Conservation (phyloP, 192 early-diverging fungal genomes). For the Mortierella claussenii region DNA sequence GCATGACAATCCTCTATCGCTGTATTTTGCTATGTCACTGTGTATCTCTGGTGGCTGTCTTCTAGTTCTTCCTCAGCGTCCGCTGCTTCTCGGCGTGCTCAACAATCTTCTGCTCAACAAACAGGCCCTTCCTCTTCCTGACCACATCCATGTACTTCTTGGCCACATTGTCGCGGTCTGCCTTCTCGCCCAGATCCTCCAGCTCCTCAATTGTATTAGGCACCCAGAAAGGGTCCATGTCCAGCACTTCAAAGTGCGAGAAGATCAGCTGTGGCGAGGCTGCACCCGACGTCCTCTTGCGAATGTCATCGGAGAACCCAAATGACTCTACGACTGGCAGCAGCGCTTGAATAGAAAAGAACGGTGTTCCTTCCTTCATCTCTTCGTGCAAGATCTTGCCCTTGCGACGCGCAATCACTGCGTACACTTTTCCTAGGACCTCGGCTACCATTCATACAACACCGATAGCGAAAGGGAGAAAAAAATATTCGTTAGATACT, state of each 20-base stretch:
- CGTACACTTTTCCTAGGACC: slow-evolving; percentile 96
- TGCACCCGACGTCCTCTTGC: slow-evolving; percentile 94
- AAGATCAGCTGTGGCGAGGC: slow-evolving; percentile 97
- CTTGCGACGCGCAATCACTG: slow-evolving; percentile 86
- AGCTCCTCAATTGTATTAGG: slow-evolving; percentile 97
- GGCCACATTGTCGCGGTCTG: slow-evolving; percentile 94
- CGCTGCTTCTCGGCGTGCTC: slow-evolving; percentile 89
- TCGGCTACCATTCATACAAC: slow-evolving; percentile 65
- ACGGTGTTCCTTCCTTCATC: slow-evolving; percentile 97
- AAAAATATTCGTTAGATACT: background rate
- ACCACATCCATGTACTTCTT: slow-evolving; percentile 98
- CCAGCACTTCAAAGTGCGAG: slow-evolving; percentile 91
- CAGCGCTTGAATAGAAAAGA: slow-evolving; percentile 87
- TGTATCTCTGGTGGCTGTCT: too few relatives aligned
- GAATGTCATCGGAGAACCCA: slow-evolving; percentile 98
- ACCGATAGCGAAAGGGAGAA: slow-evolving; percentile 8
- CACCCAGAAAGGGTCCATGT: slow-evolving; percentile 98
- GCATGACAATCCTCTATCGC: too few relatives aligned
- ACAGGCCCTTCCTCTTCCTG: slow-evolving; percentile 93
- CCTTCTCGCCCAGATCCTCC: slow-evolving; percentile 98
- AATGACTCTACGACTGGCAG: slow-evolving; percentile 98
- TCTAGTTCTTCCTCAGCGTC: slow-evolving; percentile 80
- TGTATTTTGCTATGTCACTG: too few relatives aligned
- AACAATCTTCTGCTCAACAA: slow-evolving; percentile 92
- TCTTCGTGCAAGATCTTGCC: slow-evolving; percentile 97